phyloP scores from a whole-genome alignment of 495 filamentous ascomycete genomes.

The Podospora bellae-mahoneyi region DNA sequence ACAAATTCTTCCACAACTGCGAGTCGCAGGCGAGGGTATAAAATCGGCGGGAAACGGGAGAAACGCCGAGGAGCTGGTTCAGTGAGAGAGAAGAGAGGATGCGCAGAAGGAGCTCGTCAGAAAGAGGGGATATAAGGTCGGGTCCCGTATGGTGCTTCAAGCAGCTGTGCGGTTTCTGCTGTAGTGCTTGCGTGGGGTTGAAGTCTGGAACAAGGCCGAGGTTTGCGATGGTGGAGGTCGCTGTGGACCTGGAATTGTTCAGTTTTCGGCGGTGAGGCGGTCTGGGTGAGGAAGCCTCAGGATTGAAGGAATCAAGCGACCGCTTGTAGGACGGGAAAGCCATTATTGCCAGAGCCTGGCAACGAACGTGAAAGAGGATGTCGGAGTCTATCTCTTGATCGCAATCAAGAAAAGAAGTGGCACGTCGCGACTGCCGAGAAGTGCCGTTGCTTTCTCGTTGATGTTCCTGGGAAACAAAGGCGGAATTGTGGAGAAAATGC shows the following conservation, averaged over 20 bases:
- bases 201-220: not conserved
- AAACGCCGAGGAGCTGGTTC: constrained; percentile 62
- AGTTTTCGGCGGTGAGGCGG: not conserved
- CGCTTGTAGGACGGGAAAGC: not conserved
- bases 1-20: constrained; percentile 86
- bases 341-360: not conserved
- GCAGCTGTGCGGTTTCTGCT: not conserved
- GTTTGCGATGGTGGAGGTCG: not conserved
- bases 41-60: constrained; percentile 78
- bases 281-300: not conserved
- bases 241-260: not conserved
- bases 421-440: not conserved
- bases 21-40: constrained; percentile 72
- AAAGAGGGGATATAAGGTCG: constrained; percentile 58
- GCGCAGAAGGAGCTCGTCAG: constrained; percentile 83
- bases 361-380: not conserved
- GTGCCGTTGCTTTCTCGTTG: not conserved
- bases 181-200: not conserved
- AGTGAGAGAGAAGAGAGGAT: constrained; percentile 76
- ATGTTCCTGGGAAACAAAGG: not conserved
- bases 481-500: not conserved
- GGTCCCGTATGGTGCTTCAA: not conserved
- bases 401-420: not conserved
- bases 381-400: not conserved
- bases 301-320: not conserved